phyloP scores from a whole-genome alignment of 306 rosid genomes.

The Cucurbita ficifolia region DNA sequence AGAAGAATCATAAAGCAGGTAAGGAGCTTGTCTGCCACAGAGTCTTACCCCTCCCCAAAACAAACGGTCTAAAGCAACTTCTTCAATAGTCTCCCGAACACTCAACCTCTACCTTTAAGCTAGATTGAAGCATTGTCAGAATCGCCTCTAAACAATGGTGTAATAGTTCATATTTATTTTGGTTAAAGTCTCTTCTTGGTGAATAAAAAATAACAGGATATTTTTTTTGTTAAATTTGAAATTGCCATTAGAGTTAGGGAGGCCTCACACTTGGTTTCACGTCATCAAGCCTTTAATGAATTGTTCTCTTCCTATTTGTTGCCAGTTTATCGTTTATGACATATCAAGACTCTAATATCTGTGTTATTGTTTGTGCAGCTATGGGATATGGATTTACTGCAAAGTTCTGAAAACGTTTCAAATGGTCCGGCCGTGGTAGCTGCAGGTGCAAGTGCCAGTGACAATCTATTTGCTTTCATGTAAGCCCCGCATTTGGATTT shows the following conservation, averaged over 20 bases:
- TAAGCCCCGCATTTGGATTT: not conserved
- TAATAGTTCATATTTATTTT: not conserved
- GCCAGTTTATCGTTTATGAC: not conserved
- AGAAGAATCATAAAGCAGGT: no score
- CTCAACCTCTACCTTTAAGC: not conserved
- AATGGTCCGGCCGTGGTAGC: not conserved
- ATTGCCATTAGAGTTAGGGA: not conserved
- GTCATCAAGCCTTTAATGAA: not conserved
- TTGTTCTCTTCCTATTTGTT: not conserved
- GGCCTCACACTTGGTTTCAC: not conserved
- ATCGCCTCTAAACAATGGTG: not conserved
- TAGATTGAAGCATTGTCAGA: not conserved
- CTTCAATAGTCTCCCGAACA: not conserved
- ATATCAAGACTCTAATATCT: not conserved
- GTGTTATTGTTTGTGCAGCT: not conserved
- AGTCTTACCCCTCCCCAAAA: not conserved
- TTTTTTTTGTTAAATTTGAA: not conserved
- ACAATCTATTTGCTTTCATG: not conserved
- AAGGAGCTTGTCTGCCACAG: not conserved
- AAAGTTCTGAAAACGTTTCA: not conserved
- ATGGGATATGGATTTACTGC: conserved; percentile 6
- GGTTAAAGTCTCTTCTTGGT: not conserved
- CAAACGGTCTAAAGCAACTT: not conserved
- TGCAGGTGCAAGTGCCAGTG: not conserved
- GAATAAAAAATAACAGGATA: not conserved